Evolutionary conservation across 306 rosid genomes (phyloP), one percentile per base, ranked within the genome.

Genomic region (Quercus parvula): DNA sequence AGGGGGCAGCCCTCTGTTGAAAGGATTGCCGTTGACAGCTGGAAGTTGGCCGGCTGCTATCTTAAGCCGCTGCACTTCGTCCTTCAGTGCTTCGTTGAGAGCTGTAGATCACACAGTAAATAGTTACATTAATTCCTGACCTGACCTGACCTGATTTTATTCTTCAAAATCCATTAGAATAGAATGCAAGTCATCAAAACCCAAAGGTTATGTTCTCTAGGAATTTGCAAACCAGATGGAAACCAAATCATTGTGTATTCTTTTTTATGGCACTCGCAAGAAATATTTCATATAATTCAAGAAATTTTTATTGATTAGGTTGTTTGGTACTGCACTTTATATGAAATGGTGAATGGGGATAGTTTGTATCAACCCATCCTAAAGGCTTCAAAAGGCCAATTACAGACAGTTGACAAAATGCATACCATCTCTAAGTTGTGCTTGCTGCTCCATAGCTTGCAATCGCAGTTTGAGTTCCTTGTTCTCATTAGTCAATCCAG

Each of bases 11-110:
- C 90, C 94, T 68, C 90, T 77, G 74, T 70, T 87, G 79, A 89
- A 87, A 57, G 91, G 85, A 83, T 84, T 85, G 31, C 94, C 89
- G 28, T 84, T 81, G 4, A 88, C 80, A 22, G 85, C 84, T 13
- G 86, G 89, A 31, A 84, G 70, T 27, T 84, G 85, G 61, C 71
- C 89, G 5, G 86, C 83, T 67, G 88, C 91, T 2, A 88, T 88
- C 93, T 94, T 90, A n/a, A 95, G 99, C 78, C 92, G 91, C 80
- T 93, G 92, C 70, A 93, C 86, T 90, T 95, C 98, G 64, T 90
- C 95, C 87, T 74, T 92, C 85, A 95, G 64, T 59, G 94, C 88
- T 72, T 90, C 96, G 56, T 91, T 92, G 78, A 95, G 88, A 57
- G 95, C 99, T 95, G 90, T 10, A 58, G 62, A 72, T 69, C 24